These are phyloP conservation scores for Spirogloea muscicola DNA, from an alignment of 139 green algal genomes.

Conservation along the genomic window DNA sequence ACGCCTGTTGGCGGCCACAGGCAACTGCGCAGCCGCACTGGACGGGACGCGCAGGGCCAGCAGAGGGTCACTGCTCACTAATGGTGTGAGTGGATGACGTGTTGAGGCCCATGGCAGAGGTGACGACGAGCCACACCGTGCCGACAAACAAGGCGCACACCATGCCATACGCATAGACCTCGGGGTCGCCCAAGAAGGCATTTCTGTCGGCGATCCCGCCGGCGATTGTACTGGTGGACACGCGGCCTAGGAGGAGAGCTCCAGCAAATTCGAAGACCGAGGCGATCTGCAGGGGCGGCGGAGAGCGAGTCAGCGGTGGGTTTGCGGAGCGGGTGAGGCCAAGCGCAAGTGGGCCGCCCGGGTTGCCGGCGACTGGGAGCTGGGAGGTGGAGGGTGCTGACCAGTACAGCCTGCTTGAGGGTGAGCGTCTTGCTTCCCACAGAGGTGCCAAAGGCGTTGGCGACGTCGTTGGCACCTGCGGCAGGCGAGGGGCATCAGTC, in stretches of 20 bases:
- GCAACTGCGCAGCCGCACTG: too few species aligned
- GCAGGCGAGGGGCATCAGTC: too few species aligned
- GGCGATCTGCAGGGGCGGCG: too few species aligned
- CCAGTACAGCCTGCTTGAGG: slow-evolving; percentile 22
- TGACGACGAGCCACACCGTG: slow-evolving; percentile 52
- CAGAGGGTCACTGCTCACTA: too few species aligned
- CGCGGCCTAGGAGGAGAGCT: slow-evolving; percentile 14
- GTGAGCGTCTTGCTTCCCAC: slow-evolving; percentile 50
- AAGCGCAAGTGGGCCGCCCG: slow-evolving; percentile 36
- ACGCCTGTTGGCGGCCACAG: too few species aligned
- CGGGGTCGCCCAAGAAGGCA: not conserved
- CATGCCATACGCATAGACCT: slow-evolving; percentile 55
- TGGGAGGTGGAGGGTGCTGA: too few species aligned
- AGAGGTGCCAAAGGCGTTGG: slow-evolving; percentile 55
- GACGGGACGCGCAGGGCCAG: too few species aligned
- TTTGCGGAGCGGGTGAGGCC: slow-evolving; percentile 32
- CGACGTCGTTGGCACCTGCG: slow-evolving; percentile 50
- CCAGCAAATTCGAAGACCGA: slow-evolving; percentile 30
- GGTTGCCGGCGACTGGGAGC: slow-evolving; percentile 8
- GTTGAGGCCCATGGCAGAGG: slow-evolving; percentile 46
- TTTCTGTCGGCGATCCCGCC: not conserved
- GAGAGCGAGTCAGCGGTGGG: too few species aligned
- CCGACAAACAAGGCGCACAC: slow-evolving; percentile 47
- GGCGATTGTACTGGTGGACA: slow-evolving; percentile 21
- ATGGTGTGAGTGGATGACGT: slow-evolving; percentile 56